Conservation (phyloP, 2,329 filamentous ascomycete species). For the Penicillium hesseltinei region DNA sequence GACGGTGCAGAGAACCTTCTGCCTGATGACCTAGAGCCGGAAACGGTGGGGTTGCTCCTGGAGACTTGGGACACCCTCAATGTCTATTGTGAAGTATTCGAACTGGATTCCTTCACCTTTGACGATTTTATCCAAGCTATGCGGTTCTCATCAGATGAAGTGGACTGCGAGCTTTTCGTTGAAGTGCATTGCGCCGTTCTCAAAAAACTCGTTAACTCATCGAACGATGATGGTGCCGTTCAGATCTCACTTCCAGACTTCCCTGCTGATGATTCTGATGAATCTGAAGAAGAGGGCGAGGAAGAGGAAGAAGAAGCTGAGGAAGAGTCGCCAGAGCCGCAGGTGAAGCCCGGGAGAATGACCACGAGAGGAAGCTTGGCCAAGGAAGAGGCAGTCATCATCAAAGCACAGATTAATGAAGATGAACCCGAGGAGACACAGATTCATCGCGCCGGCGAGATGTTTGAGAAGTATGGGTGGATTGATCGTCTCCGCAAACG, state of each 20-base stretch:
- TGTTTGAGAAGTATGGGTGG: constrained; percentile 75
- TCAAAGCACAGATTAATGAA: constrained; percentile 62
- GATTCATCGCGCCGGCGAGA: constrained; percentile 63
- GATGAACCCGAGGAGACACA: constrained; percentile 39
- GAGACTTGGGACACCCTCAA: constrained; percentile 97
- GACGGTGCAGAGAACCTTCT: constrained; percentile 48
- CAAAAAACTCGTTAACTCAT: constrained; percentile 76
- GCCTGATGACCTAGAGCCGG: constrained; percentile 64
- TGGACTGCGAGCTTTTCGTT: constrained; percentile 78
- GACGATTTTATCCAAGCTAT: constrained; percentile 93
- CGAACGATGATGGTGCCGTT: constrained; percentile 71
- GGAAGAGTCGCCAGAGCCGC: constrained; percentile 52
- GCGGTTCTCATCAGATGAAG: constrained; percentile 69
- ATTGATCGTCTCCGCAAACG: constrained; percentile 77
- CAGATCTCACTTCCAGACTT: constrained; percentile 75
- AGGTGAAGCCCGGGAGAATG: constrained; percentile 69
- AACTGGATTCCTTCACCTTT: constrained; percentile 94
- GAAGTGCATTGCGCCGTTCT: constrained; percentile 90
- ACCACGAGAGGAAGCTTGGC: constrained; percentile 83
- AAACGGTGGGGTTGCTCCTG: constrained; percentile 78
- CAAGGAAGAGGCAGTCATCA: constrained; percentile 70
- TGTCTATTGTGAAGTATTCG: constrained; percentile 94
- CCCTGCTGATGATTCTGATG: constrained; percentile 67
- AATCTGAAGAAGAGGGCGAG: constrained; percentile 60
- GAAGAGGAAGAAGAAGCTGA: constrained; percentile 40